Evolutionary conservation across 2,329 filamentous ascomycete species (phyloP).

Genomic region (Raffaelea albimanens): DNA sequence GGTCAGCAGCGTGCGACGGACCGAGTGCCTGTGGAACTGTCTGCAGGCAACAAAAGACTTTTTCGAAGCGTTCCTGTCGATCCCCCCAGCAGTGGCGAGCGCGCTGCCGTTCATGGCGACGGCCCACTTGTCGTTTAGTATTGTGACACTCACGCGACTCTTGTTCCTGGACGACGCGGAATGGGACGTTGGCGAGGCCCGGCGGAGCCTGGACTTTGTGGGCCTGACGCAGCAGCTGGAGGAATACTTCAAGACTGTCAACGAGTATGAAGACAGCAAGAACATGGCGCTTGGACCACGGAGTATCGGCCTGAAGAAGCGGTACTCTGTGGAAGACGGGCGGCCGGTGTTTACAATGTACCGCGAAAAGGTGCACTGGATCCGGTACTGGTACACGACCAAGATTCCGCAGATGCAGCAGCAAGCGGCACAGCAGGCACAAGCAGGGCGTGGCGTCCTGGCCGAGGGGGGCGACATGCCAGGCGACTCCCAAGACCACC

Average conservation of each 20-base stretch:
- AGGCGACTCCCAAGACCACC: not conserved
- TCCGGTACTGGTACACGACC: constrained; percentile 27
- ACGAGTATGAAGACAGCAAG: constrained; percentile 14
- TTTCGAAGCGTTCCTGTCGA: constrained; percentile 16
- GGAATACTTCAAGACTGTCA: constrained; percentile 17
- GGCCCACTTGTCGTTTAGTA: constrained; percentile 22
- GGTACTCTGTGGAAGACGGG: constrained; percentile 17
- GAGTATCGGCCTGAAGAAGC: constrained; percentile 10
- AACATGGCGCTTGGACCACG: not conserved
- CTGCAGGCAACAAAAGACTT: constrained; percentile 20
- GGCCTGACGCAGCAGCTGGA: constrained; percentile 17
- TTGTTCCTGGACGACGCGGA: constrained; percentile 25
- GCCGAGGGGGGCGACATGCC: not conserved
- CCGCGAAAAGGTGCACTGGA: constrained; percentile 28
- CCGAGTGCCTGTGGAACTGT: constrained; percentile 27
- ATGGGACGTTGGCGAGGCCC: constrained; percentile 25
- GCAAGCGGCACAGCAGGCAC: not conserved
- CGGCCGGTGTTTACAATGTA: constrained; percentile 21
- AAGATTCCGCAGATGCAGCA: constrained; percentile 5
- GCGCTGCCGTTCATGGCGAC: constrained; percentile 21
- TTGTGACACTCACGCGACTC: constrained; percentile 25
- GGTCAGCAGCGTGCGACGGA: constrained; percentile 18
- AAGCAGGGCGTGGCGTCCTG: not conserved
- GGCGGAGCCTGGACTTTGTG: constrained; percentile 23
- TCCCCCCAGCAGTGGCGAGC: constrained; percentile 17